Base-by-base conservation (phyloP, 1,284 basidiomycete species). In the Apiotrichum gracile region DNA sequence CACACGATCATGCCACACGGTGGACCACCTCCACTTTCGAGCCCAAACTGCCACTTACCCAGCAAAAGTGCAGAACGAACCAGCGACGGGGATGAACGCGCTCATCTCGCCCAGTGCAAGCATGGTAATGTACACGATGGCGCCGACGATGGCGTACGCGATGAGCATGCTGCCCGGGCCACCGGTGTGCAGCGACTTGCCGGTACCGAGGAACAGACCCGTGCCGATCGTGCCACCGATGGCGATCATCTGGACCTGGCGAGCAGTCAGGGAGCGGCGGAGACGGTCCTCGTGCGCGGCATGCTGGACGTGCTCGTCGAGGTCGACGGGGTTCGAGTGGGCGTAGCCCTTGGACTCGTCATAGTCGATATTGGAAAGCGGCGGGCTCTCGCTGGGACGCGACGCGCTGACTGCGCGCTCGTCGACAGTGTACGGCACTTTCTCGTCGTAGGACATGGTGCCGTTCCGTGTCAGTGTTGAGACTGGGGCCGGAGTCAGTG, bases 31-130 rank as follows among this genome's bases (percentile, higher is more conserved):
- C 19, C 38, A 21, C 33, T 24, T 41, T 25, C 19, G 26, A 25
- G 13, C 16, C 24, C 24, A 26, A 13, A 13, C 24, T 19, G n/a
- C 5, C 4, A 49, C 55, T 42, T 22, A 52, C 45, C 55, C 52
- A n/a, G 88, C 86, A 42, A 90, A 78, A 44, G 81, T 85, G 69
- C 91, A 87, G 70, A 90, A 88, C 7, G 88, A 82, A 54, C 83
- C 85, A 41, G 78, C 60, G 55, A 80, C 75, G 37, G 76, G 75
- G 35, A 78, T 69, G 55, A 70, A 72, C 7, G 74, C 64, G 41
- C 73, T 65, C 68, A 78, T 70, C 51, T 78, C 77, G 6, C 76
- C 77, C 24, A 79, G 66, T 13, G 68, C 71, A 29, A 76, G 57
- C 73, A 76, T 76, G 51, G 76, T 72, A 16, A 62, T 61, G 57